Conservation (phyloP, 2,329 filamentous ascomycete genomes). For the Talaromyces albobiverticillius region DNA sequence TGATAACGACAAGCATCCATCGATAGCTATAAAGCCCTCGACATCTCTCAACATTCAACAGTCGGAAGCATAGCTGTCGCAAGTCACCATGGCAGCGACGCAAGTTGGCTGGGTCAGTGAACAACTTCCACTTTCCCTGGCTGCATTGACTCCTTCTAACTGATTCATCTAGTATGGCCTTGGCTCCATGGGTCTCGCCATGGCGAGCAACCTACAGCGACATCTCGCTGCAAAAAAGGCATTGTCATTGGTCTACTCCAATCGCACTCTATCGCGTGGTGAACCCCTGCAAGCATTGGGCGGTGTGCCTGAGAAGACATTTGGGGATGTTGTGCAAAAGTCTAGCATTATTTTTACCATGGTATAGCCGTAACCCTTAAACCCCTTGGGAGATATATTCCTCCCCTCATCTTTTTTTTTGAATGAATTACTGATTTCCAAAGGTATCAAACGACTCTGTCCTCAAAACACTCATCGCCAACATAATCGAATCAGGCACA, state of each 20-base stretch:
- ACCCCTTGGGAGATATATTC: too few species aligned
- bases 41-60: too few species aligned
- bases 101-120: constrained; percentile 38
- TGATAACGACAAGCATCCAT: too few species aligned
- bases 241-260: constrained; percentile 36
- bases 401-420: background rate
- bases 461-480: constrained; percentile 29
- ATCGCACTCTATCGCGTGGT: constrained; percentile 41
- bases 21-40: too few species aligned
- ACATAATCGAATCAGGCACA: constrained; percentile 23
- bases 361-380: background rate
- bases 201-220: constrained; percentile 43
- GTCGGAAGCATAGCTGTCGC: too few species aligned
- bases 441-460: constrained; percentile 43
- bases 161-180: constrained; percentile 40
- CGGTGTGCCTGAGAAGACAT: constrained; percentile 29
- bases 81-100: constrained; percentile 7
- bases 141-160: too few species aligned
- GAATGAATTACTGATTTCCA: constrained; percentile 3
- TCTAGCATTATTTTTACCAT: constrained; percentile 38
- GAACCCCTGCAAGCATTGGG: constrained; percentile 35
- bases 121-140: too few species aligned
- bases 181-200: constrained; percentile 45
- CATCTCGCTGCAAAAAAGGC: constrained; percentile 34
- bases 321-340: constrained; percentile 33